Base-by-base conservation (phyloP, 2,329 filamentous ascomycete species). In the Phyllachora maydis region DNA sequence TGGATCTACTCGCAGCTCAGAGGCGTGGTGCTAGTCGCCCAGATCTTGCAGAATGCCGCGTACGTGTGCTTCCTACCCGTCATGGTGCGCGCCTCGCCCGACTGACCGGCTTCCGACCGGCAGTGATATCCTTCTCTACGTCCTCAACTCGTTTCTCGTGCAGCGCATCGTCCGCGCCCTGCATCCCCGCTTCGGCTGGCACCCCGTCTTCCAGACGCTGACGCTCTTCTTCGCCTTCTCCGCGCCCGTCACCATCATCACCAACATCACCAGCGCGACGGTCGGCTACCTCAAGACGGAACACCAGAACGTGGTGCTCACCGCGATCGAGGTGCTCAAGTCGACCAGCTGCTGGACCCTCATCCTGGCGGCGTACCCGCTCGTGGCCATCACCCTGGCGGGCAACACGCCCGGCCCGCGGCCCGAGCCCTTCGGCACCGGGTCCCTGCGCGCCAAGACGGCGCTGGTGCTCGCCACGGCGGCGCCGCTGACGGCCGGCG, bases 251-350 rank as follows among this genome's bases (percentile, higher is more conserved):
- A 30, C 41, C 5, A 39, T 46, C 3, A 22, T 49, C 18, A 36
- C 44, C 21, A 39, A 47, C 26, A 41, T 47, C 21, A 33, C 34
- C 12, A 32, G 39, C 9, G 29, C 34, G 11, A 29, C 36, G 9
- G 28, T 49, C 8, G 31, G 40, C 24, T 36, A 37, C 21, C 30
- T 36, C 26, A 35, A 30, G 13, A 28, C 24, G 2, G 35, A 27
- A 16, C 30, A 38, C 14, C 10, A 21, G 2, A 26, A 28, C 8
- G 32, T 30, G 4, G 26, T 35, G 7, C 66, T 72, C 36, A 64
- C 65, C 27, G 51, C 58, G 29, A 54, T 85, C 11, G 16, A 14
- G 3, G 21, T 37, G 3, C 29, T 41, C 4, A 34, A 32, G 14
- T 19, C 32, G 4, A 36, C 34, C 11, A 25, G 21, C 4, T 30